Evolutionary conservation across 1,284 basidiomycete genomes (phyloP).

Genomic region (Kalmanozyma brasiliensis): DNA sequence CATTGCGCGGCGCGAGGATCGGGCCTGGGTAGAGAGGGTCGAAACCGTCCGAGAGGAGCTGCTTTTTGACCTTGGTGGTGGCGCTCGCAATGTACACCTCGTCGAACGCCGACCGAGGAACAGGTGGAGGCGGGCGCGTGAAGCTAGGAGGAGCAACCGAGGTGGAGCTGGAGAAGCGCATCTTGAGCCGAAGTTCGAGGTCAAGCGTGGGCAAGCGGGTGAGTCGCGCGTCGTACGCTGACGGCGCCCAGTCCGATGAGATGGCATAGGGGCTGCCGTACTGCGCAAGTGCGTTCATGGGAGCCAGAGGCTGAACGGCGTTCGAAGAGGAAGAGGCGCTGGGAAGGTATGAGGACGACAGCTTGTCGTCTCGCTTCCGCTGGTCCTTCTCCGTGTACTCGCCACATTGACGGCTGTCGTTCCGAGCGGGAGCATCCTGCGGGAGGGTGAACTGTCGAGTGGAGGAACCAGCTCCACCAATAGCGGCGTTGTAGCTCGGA

Average conservation of each 20-base stretch:
- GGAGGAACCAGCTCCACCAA: too few relatives aligned
- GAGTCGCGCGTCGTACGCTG: slow-evolving; percentile 13
- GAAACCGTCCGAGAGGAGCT: slow-evolving; percentile 28
- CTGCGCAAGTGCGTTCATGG: slow-evolving; percentile 7
- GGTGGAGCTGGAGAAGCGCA: slow-evolving; percentile 36
- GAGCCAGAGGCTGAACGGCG: not conserved
- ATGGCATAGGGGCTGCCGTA: slow-evolving; percentile 21
- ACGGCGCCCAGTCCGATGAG: slow-evolving; percentile 12
- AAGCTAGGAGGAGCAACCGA: slow-evolving; percentile 38
- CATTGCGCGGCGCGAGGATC: slow-evolving; percentile 18
- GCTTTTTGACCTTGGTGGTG: slow-evolving; percentile 8
- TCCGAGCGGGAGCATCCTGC: too few relatives aligned
- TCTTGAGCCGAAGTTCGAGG: slow-evolving; percentile 23
- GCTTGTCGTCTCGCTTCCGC: slow-evolving; percentile 7
- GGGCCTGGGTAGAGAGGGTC: slow-evolving; percentile 23
- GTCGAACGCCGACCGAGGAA: not conserved
- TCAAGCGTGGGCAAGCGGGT: slow-evolving; percentile 5
- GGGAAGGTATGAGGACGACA: not conserved
- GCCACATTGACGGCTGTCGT: too few relatives aligned
- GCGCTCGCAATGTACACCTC: slow-evolving; percentile 16
- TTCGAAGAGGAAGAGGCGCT: not conserved
- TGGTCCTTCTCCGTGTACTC: slow-evolving; percentile 11
- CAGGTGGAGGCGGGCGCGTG: not conserved
- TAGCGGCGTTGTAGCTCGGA: slow-evolving; percentile 13
- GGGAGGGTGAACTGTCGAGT: too few relatives aligned